A percentile compares a stretch with the other conserved stretches of the same genome.
phyloP scores from a whole-genome alignment of 805 yeast genomes.

The Pichia scutulata region DNA sequence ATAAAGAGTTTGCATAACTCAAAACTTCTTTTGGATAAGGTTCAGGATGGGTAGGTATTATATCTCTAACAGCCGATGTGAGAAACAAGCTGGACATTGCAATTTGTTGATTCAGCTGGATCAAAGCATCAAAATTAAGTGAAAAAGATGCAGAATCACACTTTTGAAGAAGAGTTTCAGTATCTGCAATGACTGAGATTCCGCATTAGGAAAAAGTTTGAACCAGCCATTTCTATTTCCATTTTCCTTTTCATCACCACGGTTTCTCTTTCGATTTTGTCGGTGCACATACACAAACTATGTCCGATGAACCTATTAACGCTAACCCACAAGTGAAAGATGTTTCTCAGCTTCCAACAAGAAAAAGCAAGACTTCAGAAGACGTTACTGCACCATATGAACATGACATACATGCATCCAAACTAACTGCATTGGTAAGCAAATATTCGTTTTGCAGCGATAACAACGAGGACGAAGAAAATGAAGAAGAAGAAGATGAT shows the following conservation, averaged over 20 bases:
- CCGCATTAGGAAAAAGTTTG: neutral
- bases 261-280: neutral
- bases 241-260: neutral
- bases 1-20: slow-evolving; percentile 37
- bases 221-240: slow-evolving; percentile 5
- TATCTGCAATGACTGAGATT: neutral
- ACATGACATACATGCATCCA: neutral
- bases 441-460: neutral
- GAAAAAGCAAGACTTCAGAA: slow-evolving; percentile 23
- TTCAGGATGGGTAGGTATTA: slow-evolving; percentile 40
- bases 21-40: slow-evolving; percentile 37
- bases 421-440: neutral
- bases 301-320: slow-evolving; percentile 58
- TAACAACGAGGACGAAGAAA: neutral
- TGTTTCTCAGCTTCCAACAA: slow-evolving; percentile 65
- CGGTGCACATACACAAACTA: neutral
- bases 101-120: neutral
- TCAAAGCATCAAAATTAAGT: neutral
- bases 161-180: neutral
- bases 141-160: neutral
- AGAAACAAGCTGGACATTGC: slow-evolving; percentile 27
- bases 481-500: slow-evolving; percentile 15
- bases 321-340: slow-evolving; percentile 88
- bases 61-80: slow-evolving; percentile 36
- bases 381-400: neutral